Conservation (phyloP, 1,139 yeast species). For the Blastobotrys malaysiensis region DNA sequence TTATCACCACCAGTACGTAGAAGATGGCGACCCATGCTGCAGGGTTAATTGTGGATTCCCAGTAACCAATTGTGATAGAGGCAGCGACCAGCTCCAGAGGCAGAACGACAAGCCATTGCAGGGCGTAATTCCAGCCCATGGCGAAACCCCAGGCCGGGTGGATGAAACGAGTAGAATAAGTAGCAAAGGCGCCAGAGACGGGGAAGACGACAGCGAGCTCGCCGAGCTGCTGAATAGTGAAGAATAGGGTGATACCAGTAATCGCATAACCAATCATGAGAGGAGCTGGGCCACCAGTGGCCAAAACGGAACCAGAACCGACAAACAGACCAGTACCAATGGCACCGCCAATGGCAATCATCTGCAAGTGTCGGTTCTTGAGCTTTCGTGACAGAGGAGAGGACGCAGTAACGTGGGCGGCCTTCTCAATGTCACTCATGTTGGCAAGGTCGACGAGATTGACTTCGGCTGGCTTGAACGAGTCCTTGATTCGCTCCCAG, state of each 20-base stretch:
- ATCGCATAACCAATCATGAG: constrained; percentile 67
- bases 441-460: constrained; percentile 19
- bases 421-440: constrained; percentile 24
- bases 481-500: constrained; percentile 26
- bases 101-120: constrained; percentile 69
- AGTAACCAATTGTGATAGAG: constrained; percentile 59
- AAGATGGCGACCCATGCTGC: constrained; percentile 66
- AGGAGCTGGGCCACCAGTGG: constrained; percentile 77
- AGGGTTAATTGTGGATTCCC: constrained; percentile 53
- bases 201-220: constrained; percentile 79
- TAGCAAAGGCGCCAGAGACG: constrained; percentile 72
- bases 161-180: constrained; percentile 62
- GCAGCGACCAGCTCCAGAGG: constrained; percentile 78
- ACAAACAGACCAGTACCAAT: constrained; percentile 76
- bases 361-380: constrained; percentile 48
- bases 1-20: constrained; percentile 47
- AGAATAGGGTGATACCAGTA: constrained; percentile 64
- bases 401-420: constrained; percentile 29
- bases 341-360: constrained; percentile 81
- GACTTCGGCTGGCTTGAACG: constrained; percentile 28
- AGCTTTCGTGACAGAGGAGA: constrained; percentile 40
- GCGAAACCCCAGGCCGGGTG: constrained; percentile 74
- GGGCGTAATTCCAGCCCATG: constrained; percentile 73
- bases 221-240: constrained; percentile 79
- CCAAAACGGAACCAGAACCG: constrained; percentile 66